Evolutionary conservation across 225 moss, liverwort and hornwort species (phyloP).

Genomic region (Pseudisothecium myosuroides): DNA sequence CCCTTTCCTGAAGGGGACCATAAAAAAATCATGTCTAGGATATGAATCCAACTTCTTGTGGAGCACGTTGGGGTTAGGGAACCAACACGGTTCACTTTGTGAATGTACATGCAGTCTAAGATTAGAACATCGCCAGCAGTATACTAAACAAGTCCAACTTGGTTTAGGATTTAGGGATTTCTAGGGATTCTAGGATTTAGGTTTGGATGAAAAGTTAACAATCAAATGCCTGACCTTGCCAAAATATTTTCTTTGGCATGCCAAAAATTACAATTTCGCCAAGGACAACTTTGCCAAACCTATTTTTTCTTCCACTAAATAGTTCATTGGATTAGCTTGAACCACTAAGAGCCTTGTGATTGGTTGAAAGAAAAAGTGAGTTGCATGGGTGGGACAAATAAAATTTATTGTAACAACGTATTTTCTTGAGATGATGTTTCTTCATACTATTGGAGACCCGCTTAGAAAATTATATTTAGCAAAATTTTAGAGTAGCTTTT

Average conservation of each 20-base stretch:
- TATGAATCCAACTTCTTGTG: not conserved
- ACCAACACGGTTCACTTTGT: too few relatives aligned
- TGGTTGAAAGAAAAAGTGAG: not conserved
- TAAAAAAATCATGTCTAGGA: too few relatives aligned
- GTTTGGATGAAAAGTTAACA: not conserved
- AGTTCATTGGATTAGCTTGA: not conserved
- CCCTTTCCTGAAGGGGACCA: too few relatives aligned
- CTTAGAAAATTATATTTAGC: not conserved
- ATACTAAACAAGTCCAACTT: too few relatives aligned
- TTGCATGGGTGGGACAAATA: not conserved
- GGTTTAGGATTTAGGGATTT: too few relatives aligned
- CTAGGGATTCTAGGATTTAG: too few relatives aligned
- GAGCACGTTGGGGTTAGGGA: too few relatives aligned
- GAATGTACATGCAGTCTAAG: too few relatives aligned
- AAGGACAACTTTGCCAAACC: not conserved
- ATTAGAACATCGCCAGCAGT: too few relatives aligned
- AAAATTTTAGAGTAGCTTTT: not conserved
- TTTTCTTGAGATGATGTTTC: not conserved
- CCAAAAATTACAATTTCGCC: not conserved
- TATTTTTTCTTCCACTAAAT: not conserved
- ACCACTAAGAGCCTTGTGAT: not conserved
- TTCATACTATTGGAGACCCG: rapidly evolving
- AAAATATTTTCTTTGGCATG: too few relatives aligned
- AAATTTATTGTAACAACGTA: not conserved
- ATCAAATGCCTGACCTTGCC: not conserved